phyloP scores from a whole-genome alignment of 1,284 basidiomycete species.

The Waitea zeae region DNA sequence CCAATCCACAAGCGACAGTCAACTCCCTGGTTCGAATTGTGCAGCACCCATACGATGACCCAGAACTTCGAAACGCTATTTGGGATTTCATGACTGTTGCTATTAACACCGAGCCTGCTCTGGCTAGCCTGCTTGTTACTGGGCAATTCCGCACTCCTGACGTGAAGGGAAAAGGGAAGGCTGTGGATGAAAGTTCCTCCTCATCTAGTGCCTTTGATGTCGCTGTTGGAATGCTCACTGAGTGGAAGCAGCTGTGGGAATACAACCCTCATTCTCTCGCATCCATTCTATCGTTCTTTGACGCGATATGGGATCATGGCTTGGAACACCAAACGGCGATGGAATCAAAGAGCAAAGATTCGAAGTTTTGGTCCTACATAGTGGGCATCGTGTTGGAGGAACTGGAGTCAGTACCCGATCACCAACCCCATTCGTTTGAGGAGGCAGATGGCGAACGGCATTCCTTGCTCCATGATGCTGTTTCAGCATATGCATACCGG shows the following conservation, averaged over 20 bases:
- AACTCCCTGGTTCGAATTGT: slow-evolving; percentile 44
- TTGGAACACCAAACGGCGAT: slow-evolving; percentile 55
- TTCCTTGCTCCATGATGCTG: slow-evolving; percentile 41
- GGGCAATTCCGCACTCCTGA: slow-evolving; percentile 43
- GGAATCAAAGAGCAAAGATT: slow-evolving; percentile 33
- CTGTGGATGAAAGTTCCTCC: slow-evolving; percentile 6
- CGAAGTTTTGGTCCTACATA: slow-evolving; percentile 48
- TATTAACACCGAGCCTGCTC: slow-evolving; percentile 75
- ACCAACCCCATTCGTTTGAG: slow-evolving; percentile 28
- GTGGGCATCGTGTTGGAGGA: slow-evolving; percentile 43
- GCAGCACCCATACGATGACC: slow-evolving; percentile 55
- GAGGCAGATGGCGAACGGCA: slow-evolving; percentile 31
- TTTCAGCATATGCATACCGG: slow-evolving; percentile 51
- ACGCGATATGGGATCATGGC: slow-evolving; percentile 71
- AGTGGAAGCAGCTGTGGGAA: slow-evolving; percentile 62
- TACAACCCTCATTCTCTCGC: slow-evolving; percentile 62
- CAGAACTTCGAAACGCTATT: slow-evolving; percentile 48
- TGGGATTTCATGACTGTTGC: slow-evolving; percentile 78
- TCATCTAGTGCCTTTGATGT: slow-evolving; percentile 35
- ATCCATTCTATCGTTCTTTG: slow-evolving; percentile 63
- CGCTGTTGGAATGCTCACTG: slow-evolving; percentile 45
- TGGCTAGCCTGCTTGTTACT: slow-evolving; percentile 68
- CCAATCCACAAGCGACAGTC: slow-evolving; percentile 52
- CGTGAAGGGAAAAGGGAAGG: slow-evolving; percentile 22
- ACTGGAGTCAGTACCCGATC: slow-evolving; percentile 49